Evolutionary conservation across 257 asterid species (phyloP).

Genomic region (Solanum virginianum): DNA sequence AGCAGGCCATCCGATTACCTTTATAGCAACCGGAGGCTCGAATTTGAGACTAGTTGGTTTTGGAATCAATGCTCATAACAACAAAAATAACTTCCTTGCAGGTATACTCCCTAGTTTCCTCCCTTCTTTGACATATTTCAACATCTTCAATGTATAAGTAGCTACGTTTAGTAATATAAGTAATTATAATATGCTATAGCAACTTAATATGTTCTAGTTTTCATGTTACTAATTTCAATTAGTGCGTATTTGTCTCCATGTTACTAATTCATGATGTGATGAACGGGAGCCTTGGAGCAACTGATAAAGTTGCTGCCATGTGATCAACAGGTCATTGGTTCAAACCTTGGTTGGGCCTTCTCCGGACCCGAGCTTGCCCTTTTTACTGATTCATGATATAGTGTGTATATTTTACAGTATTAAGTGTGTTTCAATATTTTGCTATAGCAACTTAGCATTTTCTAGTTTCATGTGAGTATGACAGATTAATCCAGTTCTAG

Average conservation of each 20-base stretch:
- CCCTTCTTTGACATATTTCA: not conserved
- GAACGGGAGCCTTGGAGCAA: too few relatives aligned
- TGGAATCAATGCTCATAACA: constrained; percentile 22
- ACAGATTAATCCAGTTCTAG: not conserved
- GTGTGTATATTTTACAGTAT: not conserved
- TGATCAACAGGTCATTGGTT: too few relatives aligned
- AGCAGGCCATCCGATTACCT: constrained; percentile 26
- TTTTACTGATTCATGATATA: not conserved
- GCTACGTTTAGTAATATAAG: too few relatives aligned
- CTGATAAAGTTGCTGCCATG: too few relatives aligned
- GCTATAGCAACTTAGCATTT: not conserved
- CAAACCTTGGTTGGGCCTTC: too few relatives aligned
- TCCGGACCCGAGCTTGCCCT: too few relatives aligned
- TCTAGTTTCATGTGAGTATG: not conserved
- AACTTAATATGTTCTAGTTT: not conserved
- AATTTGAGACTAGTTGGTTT: constrained; percentile 19
- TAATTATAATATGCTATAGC: too few relatives aligned
- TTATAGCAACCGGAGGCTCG: constrained; percentile 19
- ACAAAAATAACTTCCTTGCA: constrained; percentile 23
- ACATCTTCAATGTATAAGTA: not conserved
- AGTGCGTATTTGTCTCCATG: too few relatives aligned
- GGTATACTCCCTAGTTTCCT: constrained; percentile 6
- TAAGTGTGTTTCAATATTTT: too few relatives aligned
- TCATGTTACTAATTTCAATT: not conserved
- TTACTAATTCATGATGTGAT: not conserved